Base-by-base conservation (phyloP, 805 yeast species). In the Phaffomyces thermotolerans region DNA sequence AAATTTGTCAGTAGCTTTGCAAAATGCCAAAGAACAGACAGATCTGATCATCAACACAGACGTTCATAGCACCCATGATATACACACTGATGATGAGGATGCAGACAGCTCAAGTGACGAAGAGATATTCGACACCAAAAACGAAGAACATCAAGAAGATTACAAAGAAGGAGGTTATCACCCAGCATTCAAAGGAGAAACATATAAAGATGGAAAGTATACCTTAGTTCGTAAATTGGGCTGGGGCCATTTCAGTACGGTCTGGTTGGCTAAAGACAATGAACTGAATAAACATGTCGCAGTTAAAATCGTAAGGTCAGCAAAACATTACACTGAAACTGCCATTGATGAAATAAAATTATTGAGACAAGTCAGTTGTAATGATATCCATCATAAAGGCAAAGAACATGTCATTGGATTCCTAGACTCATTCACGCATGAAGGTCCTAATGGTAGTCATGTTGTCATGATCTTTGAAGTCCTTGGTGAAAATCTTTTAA, bases 161-260 rank as follows among this genome's bases (percentile, higher is more conserved):
- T 93, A 93, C 63, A 79, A 78, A 46, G 79, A 81, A 9, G 98
- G 98, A 22, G 99, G 99, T 0, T 93, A 93, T 62, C 99, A 93
- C 59, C 96, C 99, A 0, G 93, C 95, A 12, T 79, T 66, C 51
- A 79, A 88, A 40, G 98, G 98, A 6, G 99, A 95, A 60, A 65
- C 65, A 20, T 91, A 83, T 63, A 84, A 87, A 54, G 71, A 84
- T 44, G 78, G 79, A 17, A 76, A 85, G 46, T 93, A 93, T 61
- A 72, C 81, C 2, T 65, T 93, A 39, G 90, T 86, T 27, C 76
- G 98, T 48, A 93, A 93, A 60, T 69, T 93, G 4, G 99, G 99
- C 1, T 93, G 99, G 99, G 99, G 99, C 31, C 97, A 93, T 65
- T 93, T 93, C 60, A 83, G 95, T 24, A 93, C 96, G 1, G 97